phyloP scores from a whole-genome alignment of 352 stramenopile genomes.

The Phytophthora nicotianae region DNA sequence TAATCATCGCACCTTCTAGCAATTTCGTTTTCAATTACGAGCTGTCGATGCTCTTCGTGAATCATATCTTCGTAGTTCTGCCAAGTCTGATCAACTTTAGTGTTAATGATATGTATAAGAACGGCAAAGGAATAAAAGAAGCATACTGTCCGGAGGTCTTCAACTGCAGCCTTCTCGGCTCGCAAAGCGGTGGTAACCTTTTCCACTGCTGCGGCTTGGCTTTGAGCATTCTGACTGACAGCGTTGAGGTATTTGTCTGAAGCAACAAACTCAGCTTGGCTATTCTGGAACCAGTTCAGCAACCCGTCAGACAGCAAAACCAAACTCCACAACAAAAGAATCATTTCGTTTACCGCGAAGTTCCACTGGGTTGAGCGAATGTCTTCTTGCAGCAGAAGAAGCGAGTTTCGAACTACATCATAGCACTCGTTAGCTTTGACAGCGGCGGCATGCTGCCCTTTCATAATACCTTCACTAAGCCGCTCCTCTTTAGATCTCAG shows the following conservation, averaged over 20 bases:
- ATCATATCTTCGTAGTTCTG: constrained; percentile 34
- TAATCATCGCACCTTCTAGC: constrained; percentile 24
- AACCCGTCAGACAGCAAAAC: constrained; percentile 4
- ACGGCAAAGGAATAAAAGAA: neutral
- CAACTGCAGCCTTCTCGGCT: constrained; percentile 14
- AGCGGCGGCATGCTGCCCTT: neutral
- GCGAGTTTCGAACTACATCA: constrained; percentile 23
- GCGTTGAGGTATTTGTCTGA: constrained; percentile 27
- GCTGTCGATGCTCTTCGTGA: constrained; percentile 37
- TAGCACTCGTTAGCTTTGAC: constrained; percentile 3
- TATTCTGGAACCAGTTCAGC: constrained; percentile 9
- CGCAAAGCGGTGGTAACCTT: constrained; percentile 8
- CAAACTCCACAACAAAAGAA: too few relatives aligned
- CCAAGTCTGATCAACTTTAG: constrained; percentile 14
- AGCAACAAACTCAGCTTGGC: constrained; percentile 25
- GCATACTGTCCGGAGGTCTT: constrained; percentile 36
- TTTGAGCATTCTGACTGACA: constrained; percentile 27
- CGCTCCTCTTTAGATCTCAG: constrained; percentile 23
- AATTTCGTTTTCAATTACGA: constrained; percentile 33
- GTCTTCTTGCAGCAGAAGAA: constrained; percentile 34
- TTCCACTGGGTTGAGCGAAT: constrained; percentile 37
- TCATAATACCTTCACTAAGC: constrained; percentile 31
- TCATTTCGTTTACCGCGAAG: constrained; percentile 24
- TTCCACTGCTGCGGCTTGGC: constrained; percentile 16
- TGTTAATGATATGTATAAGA: neutral